phyloP scores from a whole-genome alignment of 2,329 filamentous ascomycete species.

The Pseudocercospora musae region DNA sequence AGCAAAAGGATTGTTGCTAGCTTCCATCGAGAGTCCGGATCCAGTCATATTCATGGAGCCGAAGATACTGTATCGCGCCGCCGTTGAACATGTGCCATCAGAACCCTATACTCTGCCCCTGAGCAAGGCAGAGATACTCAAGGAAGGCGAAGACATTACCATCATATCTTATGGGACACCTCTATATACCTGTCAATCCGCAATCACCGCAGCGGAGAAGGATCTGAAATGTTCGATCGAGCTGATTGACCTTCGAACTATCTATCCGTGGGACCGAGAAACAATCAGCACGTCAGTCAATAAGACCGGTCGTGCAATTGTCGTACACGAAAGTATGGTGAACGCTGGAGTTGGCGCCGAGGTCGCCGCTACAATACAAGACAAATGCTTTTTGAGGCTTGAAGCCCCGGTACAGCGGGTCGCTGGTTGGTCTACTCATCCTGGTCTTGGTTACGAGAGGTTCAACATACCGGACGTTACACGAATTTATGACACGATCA shows the following conservation, averaged over 20 bases:
- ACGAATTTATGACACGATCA: slow-evolving; percentile 56
- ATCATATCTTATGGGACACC: slow-evolving; percentile 87
- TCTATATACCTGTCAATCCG: slow-evolving; percentile 75
- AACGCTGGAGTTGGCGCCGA: slow-evolving; percentile 88
- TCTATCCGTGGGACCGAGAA: slow-evolving; percentile 88
- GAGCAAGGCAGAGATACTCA: slow-evolving; percentile 79
- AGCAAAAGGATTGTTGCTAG: slow-evolving; percentile 80
- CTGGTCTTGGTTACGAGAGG: slow-evolving; percentile 70
- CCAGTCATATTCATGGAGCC: slow-evolving; percentile 93
- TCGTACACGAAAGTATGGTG: slow-evolving; percentile 90
- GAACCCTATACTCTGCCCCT: slow-evolving; percentile 79
- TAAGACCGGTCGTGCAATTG: slow-evolving; percentile 80
- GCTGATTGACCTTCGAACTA: slow-evolving; percentile 80
- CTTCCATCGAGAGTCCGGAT: slow-evolving; percentile 74
- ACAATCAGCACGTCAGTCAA: slow-evolving; percentile 76
- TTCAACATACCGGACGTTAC: slow-evolving; percentile 76
- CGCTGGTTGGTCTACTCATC: slow-evolving; percentile 86
- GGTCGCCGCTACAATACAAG: slow-evolving; percentile 83
- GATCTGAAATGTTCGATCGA: slow-evolving; percentile 73
- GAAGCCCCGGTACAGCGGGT: slow-evolving; percentile 84
- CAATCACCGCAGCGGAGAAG: slow-evolving; percentile 73
- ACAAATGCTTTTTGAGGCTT: slow-evolving; percentile 76
- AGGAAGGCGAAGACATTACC: slow-evolving; percentile 75
- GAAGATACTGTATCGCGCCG: slow-evolving; percentile 86
- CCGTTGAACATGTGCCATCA: slow-evolving; percentile 84